phyloP scores from a whole-genome alignment of 129 eudicot species.

The Flaveria ramosissima region DNA sequence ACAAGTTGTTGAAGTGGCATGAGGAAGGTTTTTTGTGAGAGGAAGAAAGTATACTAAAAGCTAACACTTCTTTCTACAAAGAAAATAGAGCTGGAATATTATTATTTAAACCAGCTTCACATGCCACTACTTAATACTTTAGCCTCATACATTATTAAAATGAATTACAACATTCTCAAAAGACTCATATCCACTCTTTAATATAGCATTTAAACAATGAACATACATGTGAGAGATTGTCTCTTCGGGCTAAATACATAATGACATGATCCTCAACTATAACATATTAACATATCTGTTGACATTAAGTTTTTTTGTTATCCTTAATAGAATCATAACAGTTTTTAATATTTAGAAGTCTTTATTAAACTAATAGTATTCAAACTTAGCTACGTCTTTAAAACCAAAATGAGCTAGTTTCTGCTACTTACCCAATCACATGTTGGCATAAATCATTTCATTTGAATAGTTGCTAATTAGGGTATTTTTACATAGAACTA shows the following conservation, averaged over 20 bases:
- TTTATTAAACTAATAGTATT: background rate
- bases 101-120: constrained; percentile 21
- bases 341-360: background rate
- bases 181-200: background rate
- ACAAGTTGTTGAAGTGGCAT: background rate
- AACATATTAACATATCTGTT: background rate
- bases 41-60: constrained; percentile 18
- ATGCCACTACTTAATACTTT: constrained; percentile 18
- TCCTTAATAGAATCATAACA: background rate
- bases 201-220: constrained; percentile 1
- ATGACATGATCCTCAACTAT: background rate
- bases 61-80: background rate
- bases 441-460: background rate
- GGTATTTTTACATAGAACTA: background rate
- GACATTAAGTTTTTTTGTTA: background rate
- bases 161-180: constrained; percentile 8
- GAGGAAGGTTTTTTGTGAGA: background rate
- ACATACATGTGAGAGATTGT: constrained; percentile 5
- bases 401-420: background rate
- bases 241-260: background rate
- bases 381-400: background rate
- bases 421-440: background rate
- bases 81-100: background rate
- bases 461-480: background rate
- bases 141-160: background rate